Percentiles rank a stretch among this genome's conserved stretches.
Conservation (phyloP, 2,329 filamentous ascomycete species). For the Ascochyta viciae-villosae region DNA sequence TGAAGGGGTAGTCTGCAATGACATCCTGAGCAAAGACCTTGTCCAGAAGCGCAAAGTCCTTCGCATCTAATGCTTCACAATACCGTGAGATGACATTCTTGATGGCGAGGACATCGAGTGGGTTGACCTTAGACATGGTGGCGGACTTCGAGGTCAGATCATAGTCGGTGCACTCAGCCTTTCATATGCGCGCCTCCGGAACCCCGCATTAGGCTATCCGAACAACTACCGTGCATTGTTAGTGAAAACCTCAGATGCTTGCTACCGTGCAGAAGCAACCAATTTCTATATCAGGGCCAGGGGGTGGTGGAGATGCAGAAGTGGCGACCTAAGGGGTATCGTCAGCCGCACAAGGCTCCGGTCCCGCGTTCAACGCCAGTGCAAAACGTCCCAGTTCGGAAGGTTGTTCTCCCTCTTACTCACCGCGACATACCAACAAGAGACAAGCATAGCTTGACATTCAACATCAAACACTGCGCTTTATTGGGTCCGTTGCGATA, state of each 20-base stretch:
- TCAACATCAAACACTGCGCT: neutral
- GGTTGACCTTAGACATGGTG: conserved; percentile 27
- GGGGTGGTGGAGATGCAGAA: neutral
- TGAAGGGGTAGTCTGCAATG: conserved; percentile 51
- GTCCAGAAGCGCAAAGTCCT: conserved; percentile 48
- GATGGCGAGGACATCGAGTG: conserved; percentile 48
- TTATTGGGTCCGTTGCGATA: neutral
- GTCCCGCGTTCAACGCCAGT: neutral
- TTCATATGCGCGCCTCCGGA: conserved; percentile 1
- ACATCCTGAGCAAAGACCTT: conserved; percentile 53
- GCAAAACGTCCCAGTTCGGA: neutral
- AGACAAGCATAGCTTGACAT: neutral
- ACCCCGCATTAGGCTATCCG: conserved; percentile 9
- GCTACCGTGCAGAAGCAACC: neutral
- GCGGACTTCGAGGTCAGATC: neutral
- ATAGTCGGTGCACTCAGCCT: neutral
- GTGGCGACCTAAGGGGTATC: too few species aligned
- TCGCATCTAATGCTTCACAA: conserved; percentile 54
- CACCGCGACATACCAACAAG: neutral
- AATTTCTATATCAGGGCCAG: neutral
- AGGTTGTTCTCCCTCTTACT: neutral
- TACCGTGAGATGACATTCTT: conserved; percentile 53
- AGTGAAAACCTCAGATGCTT: neutral
- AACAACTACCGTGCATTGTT: neutral
- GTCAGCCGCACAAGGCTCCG: neutral